phyloP scores from a whole-genome alignment of 2,329 filamentous ascomycete genomes.

The Nemania sp. region DNA sequence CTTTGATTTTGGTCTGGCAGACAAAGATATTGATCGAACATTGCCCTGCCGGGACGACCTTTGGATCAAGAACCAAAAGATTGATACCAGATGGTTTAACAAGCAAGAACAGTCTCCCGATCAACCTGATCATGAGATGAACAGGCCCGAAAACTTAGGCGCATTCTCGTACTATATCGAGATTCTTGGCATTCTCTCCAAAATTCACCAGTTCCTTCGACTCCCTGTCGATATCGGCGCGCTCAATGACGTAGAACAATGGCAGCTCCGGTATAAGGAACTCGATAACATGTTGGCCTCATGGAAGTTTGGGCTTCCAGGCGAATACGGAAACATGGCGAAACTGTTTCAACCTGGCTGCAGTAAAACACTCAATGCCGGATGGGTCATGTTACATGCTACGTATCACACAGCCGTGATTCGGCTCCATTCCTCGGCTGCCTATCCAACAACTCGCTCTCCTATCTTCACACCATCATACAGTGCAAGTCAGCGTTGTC shows the following conservation, averaged over 20 bases:
- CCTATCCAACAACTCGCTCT: conserved; percentile 86
- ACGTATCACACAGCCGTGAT: conserved; percentile 91
- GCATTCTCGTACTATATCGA: conserved; percentile 91
- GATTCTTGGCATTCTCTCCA: conserved; percentile 81
- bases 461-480: conserved; percentile 89
- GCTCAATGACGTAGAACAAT: conserved; percentile 81
- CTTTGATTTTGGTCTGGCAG: conserved; percentile 87
- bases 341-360: conserved; percentile 72
- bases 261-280: conserved; percentile 85
- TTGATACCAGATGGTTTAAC: conserved; percentile 83
- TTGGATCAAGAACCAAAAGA: conserved; percentile 79
- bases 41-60: conserved; percentile 86
- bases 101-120: conserved; percentile 50
- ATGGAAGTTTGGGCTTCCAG: conserved; percentile 83
- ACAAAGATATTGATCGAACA: conserved; percentile 85
- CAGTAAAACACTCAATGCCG: conserved; percentile 73
- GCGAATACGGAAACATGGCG: conserved; percentile 82
- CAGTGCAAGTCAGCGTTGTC: conserved; percentile 80
- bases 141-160: conserved; percentile 78
- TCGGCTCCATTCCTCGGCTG: conserved; percentile 86
- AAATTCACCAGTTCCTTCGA: conserved; percentile 87
- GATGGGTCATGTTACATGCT: conserved; percentile 89
- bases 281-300: conserved; percentile 77
- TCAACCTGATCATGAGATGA: conserved; percentile 63
- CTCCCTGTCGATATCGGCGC: conserved; percentile 87